Base-by-base conservation (phyloP, 306 rosid species). In the Castanea crenata region DNA sequence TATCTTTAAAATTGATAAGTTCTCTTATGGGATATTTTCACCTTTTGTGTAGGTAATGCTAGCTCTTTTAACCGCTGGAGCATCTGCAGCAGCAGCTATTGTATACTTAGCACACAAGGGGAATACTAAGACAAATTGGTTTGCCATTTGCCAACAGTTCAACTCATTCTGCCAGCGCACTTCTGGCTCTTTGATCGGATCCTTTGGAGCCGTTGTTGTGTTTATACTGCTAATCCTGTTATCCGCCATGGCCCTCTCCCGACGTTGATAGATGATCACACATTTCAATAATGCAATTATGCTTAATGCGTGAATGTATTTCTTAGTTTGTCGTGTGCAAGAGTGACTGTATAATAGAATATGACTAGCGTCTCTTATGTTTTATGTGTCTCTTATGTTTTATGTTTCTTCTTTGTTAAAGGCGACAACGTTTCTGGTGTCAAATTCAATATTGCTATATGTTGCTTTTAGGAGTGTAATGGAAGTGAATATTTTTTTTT, bases 101-200 rank as follows among this genome's bases (percentile, higher is more conserved):
- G 92, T 86, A 16, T 83, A 79, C 88, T 80, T 88, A 23, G 86
- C 92, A 71, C 91, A 87, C 79, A 83, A 87, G 8, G 91, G 91
- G 38, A 84, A 84, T 72, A 76, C 81, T 2, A 85, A 69, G 67
- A 82, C 88, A 32, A 89, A 89, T 61, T 89, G 93, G 93, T 55
- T 84, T 18, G 81, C 92, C n/a, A 79, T 91, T 65, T 91, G 93
- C 78, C 90, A 84, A 34, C 93, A 91, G 27, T 89, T 83, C 14
- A 86, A 89, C 87, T 81, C 92, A 73, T 89, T 91, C 82, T 91
- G 96, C 55, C 83, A 87, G 79, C 83, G 87, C 21, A 79, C 79
- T 77, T 89, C 96, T 25, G 96, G 90, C 64, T 81, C 92, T 63
- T 69, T 91, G 81, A 85, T 89, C 4, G 96, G 96, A 78, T 91